Conservation (phyloP, 805 yeast species). For the Metschnikowia lochheadii region DNA sequence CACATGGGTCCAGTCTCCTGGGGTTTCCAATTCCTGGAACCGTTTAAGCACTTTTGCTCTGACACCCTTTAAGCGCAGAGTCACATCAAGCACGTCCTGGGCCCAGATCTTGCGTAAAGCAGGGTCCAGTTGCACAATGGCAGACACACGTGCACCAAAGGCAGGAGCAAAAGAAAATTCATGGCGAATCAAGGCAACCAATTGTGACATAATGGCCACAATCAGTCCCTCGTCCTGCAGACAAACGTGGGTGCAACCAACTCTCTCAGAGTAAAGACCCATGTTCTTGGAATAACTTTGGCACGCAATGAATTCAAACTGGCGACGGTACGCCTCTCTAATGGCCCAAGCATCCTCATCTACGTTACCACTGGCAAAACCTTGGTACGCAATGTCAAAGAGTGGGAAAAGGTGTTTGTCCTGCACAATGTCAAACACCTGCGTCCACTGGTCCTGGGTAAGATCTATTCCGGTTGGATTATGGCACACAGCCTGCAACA, state of each 20-base stretch:
- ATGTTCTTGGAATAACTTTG: constrained; percentile 41
- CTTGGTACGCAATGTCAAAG: constrained; percentile 42
- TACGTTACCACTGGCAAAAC: constrained; percentile 31
- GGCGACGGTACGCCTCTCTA: constrained; percentile 28
- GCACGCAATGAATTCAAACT: constrained; percentile 24
- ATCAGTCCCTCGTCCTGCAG: constrained; percentile 7
- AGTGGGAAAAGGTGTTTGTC: constrained; percentile 25
- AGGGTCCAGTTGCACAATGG: constrained; percentile 26
- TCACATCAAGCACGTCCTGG: constrained; percentile 29
- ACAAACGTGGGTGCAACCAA: constrained; percentile 34
- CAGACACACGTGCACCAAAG: constrained; percentile 42
- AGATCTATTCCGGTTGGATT: constrained; percentile 44
- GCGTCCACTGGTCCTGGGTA: constrained; percentile 33
- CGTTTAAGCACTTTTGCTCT: constrained; percentile 27
- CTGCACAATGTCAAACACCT: constrained; percentile 25
- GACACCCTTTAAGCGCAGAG: constrained; percentile 28
- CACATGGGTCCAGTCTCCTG: constrained; percentile 41
- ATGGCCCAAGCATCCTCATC: constrained; percentile 36
- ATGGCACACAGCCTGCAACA: constrained; percentile 43
- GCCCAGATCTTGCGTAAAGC: constrained; percentile 30
- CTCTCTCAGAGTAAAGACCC: constrained; percentile 41
- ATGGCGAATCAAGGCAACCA: constrained; percentile 33
- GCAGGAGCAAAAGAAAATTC: constrained; percentile 47
- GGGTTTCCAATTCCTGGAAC: constrained; percentile 34
- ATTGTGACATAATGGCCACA: constrained; percentile 20